Base-by-base conservation (phyloP, 2,329 filamentous ascomycete species). In the Akanthomyces dipterigenus region DNA sequence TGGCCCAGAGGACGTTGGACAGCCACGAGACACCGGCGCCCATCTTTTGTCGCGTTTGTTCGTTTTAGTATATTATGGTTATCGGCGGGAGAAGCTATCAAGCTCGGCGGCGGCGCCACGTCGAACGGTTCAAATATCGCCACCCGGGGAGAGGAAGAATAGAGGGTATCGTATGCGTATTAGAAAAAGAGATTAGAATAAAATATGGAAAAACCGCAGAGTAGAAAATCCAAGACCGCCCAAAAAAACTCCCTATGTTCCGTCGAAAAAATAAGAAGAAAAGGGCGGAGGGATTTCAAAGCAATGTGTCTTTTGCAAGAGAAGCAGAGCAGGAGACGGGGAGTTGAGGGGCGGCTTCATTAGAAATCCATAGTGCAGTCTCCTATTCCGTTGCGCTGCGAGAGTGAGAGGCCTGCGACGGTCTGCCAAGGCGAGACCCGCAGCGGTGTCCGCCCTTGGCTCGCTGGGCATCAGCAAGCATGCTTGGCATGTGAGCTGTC, bases 1-100 rank as follows among this genome's bases (percentile, higher is more conserved):
- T 98, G 46, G 90, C 80, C 88, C 89, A 98, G 64, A 96, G 70
- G 64, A 96, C 78, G 75, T 78, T 77, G 58, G 88, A 90, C 70
- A 91, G 79, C 85, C 85, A 88, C 74, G 85, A 88, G 73, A 88
- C 78, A 69, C 81, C 80, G 67, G 82, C 79, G 70, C 85, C 85
- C 85, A 88, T 88, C 62, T 75, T 83, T 76, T 42, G 50, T 46
- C 62, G 63, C 55, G 55, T 54, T 63, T 31, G 8, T 18, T n/a
- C 8, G 16, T 9, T 4, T 34, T 34, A 5, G 22, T 54, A 9
- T 54, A 9, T 31, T 36, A 9, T 43, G 26, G 20, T 36, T 36
- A 28, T 57, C 55, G 55, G n/a, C n/a, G 20, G 38, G 42, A 26
- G 20, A 16, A 42, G 38, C 18, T 12, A 12, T 20, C 14, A 5